phyloP scores from a whole-genome alignment of 495 filamentous ascomycete genomes.

The Xylaria castorea region DNA sequence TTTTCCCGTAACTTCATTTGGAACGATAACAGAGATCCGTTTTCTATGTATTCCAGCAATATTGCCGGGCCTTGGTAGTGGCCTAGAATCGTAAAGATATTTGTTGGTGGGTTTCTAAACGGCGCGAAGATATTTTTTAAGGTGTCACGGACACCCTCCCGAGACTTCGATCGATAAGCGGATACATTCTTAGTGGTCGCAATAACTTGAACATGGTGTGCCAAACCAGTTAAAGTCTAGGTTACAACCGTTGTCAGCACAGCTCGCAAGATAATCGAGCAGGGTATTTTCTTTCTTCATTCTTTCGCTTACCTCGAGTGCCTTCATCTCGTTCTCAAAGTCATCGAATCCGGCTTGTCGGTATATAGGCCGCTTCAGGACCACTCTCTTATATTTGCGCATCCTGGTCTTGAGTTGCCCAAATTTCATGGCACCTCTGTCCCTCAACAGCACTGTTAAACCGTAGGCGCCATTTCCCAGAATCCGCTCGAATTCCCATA shows the following conservation, averaged over 20 bases:
- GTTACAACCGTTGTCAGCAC: not conserved
- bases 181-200: not conserved
- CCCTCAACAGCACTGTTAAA: conserved; percentile 10
- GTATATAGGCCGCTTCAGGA: conserved; percentile 10
- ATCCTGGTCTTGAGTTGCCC: not conserved
- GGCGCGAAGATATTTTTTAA: not conserved
- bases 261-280: not conserved
- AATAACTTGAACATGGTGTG: conserved; percentile 7
- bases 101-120: not conserved
- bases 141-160: not conserved
- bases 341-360: not conserved
- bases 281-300: not conserved
- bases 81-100: not conserved
- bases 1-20: not conserved
- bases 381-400: not conserved
- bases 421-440: not conserved
- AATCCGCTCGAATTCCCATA: conserved; percentile 17
- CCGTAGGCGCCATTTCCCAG: conserved; percentile 16
- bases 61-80: conserved; percentile 6
- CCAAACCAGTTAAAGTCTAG: not conserved
- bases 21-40: not conserved
- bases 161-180: not conserved
- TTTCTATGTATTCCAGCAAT: conserved; percentile 23
- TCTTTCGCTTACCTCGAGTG: not conserved
- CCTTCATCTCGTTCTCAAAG: not conserved